Percentiles rank a stretch among this genome's conserved stretches.
These are phyloP conservation scores for Aspergillus proliferans DNA, from an alignment of 2,329 filamentous ascomycete species.

Conservation along the genomic window DNA sequence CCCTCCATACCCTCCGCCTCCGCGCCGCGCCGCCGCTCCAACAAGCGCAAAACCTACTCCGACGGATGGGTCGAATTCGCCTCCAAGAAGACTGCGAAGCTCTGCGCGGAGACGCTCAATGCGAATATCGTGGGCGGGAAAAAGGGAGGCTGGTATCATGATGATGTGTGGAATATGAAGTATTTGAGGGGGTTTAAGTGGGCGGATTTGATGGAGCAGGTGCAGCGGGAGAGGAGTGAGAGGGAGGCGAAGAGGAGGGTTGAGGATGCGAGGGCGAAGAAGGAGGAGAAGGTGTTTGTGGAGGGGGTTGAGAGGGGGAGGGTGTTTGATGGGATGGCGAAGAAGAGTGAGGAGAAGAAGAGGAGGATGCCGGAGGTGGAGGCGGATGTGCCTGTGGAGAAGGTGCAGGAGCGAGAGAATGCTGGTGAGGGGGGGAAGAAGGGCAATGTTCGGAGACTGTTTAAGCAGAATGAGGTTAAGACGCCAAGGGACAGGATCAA, in stretches of 20 bases:
- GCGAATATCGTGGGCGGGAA: constrained; percentile 37
- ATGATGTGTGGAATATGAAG: constrained; percentile 44
- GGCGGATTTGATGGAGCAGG: constrained; percentile 41
- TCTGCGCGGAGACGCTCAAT: constrained; percentile 42
- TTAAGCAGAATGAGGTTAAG: constrained; percentile 39
- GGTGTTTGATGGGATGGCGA: constrained; percentile 39
- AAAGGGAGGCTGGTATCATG: constrained; percentile 42
- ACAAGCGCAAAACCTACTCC: constrained; percentile 39
- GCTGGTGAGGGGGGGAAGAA: constrained; percentile 9
- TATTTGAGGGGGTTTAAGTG: constrained; percentile 40
- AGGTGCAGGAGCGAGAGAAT: constrained; percentile 9
- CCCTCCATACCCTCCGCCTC: constrained; percentile 26
- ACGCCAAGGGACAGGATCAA: constrained; percentile 17
- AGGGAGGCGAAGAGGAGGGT: constrained; percentile 36
- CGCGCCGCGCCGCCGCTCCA: constrained; percentile 21
- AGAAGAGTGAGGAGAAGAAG: constrained; percentile 38
- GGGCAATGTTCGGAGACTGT: constrained; percentile 27
- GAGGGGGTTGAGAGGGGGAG: constrained; percentile 37
- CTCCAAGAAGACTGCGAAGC: constrained; percentile 41
- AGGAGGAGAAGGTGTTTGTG: constrained; percentile 41
- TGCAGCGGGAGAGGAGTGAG: constrained; percentile 38
- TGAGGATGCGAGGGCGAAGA: constrained; percentile 37
- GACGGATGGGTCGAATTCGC: constrained; percentile 45
- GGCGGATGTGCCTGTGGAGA: constrained; percentile 4
- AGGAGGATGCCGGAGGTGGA: constrained; percentile 15